Evolutionary conservation across 306 rosid genomes (phyloP).

Genomic region (Trifolium pratense): DNA sequence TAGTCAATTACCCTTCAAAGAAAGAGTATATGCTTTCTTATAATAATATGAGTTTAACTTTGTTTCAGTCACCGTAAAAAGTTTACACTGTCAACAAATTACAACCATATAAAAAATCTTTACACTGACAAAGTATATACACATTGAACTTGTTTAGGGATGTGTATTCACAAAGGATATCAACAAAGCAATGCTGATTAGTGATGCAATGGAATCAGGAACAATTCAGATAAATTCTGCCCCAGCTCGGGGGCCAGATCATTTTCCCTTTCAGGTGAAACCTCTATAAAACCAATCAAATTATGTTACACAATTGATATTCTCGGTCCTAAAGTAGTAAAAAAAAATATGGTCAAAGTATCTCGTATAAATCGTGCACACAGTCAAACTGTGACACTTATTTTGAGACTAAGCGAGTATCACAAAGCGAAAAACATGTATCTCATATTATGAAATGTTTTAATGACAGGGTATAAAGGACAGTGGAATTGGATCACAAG

Average conservation of each 20-base stretch:
- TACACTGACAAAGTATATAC: not conserved
- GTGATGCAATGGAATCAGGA: constrained; percentile 99
- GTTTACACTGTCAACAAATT: no score
- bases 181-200: constrained; percentile 87
- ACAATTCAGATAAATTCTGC: constrained; percentile 97
- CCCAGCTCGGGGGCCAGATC: constrained; percentile 98
- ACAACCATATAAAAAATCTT: not conserved
- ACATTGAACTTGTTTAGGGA: constrained; percentile 56
- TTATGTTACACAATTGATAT: no score
- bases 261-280: constrained; percentile 88
- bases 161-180: constrained; percentile 92
- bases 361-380: no score
- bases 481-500: constrained; percentile 99
- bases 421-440: not conserved
- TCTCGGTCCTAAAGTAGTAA: no score
- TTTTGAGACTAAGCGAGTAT: no score
- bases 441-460: constrained; percentile 30
- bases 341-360: no score
- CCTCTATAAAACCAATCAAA: not conserved
- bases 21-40: no score
- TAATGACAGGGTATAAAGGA: constrained; percentile 83
- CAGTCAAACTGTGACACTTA: no score
- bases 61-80: no score
- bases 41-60: no score
- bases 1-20: no score